These are phyloP conservation scores for Noccaea bulbosa DNA, from an alignment of 345 rosid genomes.

Conservation along the genomic window DNA sequence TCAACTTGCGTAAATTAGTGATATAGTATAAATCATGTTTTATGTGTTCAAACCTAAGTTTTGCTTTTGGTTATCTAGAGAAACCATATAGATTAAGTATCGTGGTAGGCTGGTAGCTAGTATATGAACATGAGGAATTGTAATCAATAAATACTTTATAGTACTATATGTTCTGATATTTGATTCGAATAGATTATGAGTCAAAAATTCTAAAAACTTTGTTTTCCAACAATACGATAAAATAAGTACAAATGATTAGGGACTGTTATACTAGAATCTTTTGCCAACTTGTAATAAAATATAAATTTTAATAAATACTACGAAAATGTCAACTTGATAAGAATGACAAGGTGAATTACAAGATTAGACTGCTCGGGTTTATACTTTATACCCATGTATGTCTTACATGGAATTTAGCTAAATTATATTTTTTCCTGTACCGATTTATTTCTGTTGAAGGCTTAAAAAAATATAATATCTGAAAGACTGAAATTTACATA, in stretches of 20 bases:
- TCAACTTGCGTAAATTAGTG: slow-evolving; percentile 22
- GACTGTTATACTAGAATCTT: slow-evolving; percentile 11
- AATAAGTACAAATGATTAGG: neutral
- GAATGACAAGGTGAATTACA: slow-evolving; percentile 9
- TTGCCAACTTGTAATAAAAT: slow-evolving; percentile 15
- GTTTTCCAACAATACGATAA: neutral
- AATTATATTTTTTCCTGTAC: neutral
- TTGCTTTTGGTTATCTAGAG: neutral
- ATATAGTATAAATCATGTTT: slow-evolving; percentile 26
- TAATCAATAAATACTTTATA: too few species aligned
- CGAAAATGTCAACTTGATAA: slow-evolving; percentile 23
- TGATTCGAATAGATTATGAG: too few species aligned
- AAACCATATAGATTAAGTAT: neutral
- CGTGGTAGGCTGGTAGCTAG: neutral
- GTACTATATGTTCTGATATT: too few species aligned
- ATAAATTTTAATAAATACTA: neutral
- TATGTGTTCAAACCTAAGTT: neutral
- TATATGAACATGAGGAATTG: neutral
- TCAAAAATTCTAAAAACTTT: neutral
- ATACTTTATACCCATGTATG: neutral
- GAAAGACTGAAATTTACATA: slow-evolving; percentile 1
- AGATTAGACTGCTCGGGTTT: neutral
- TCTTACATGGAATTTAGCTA: neutral
- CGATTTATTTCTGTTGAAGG: neutral
- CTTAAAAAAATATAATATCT: neutral